These are phyloP conservation scores for Coniophora puteana DNA, from an alignment of 1,284 basidiomycete species.

Conservation along the genomic window DNA sequence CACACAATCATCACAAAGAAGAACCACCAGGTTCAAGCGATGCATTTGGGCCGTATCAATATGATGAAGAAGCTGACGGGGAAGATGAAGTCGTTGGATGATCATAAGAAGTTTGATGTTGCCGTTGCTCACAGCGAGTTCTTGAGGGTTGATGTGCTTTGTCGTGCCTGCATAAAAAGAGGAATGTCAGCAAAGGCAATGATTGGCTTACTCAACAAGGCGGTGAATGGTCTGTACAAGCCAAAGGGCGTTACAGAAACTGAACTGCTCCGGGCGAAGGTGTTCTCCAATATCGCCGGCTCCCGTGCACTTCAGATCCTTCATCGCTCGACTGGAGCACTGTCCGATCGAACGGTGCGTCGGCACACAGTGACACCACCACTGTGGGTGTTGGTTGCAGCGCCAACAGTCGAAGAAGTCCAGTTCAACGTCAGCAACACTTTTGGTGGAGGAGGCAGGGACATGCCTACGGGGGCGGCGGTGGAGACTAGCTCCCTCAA, in stretches of 20 bases:
- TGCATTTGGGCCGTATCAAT: not conserved
- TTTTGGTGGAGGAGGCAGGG: slow-evolving; percentile 1
- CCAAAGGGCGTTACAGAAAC: not conserved
- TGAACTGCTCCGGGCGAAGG: not conserved
- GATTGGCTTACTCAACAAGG: not conserved
- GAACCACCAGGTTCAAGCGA: not conserved
- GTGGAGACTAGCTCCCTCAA: slow-evolving; percentile 3
- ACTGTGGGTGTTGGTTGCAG: slow-evolving; percentile 12
- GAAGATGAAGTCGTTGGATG: not conserved
- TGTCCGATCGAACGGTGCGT: not conserved
- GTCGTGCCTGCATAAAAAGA: not conserved
- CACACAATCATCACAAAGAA: not conserved
- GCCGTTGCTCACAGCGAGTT: not conserved
- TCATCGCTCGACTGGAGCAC: not conserved
- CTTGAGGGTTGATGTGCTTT: not conserved
- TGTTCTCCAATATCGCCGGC: not conserved
- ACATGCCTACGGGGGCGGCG: too few relatives aligned
- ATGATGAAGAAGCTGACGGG: not conserved
- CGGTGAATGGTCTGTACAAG: not conserved
- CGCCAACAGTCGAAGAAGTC: slow-evolving; percentile 11
- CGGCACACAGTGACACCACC: slow-evolving; percentile 13
- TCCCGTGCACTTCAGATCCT: not conserved
- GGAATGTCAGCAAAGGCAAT: not conserved
- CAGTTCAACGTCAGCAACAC: slow-evolving; percentile 1
- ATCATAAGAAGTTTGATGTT: not conserved